phyloP scores from a whole-genome alignment of 2,329 filamentous ascomycete species.

The Aspergillus pseudoglaucus region DNA sequence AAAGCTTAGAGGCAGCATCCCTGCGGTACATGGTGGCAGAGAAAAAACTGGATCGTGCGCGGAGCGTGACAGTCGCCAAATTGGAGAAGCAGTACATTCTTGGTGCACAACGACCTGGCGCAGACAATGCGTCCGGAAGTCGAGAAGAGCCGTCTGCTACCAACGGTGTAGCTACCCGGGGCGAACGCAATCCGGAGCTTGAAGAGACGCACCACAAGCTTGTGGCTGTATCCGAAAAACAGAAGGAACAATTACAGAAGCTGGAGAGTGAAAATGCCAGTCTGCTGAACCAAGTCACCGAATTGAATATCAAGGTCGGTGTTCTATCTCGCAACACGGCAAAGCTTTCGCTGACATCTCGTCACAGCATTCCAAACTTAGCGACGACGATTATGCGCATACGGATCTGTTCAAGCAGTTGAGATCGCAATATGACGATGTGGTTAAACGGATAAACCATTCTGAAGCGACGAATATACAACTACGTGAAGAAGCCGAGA shows the following conservation, averaged over 20 bases:
- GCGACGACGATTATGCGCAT: slow-evolving; percentile 88
- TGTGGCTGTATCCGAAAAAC: slow-evolving; percentile 67
- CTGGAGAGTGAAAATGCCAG: slow-evolving; percentile 69
- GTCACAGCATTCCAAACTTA: slow-evolving; percentile 58
- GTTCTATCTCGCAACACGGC: neutral
- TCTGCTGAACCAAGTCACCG: slow-evolving; percentile 71
- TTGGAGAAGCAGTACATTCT: slow-evolving; percentile 82
- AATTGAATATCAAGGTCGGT: slow-evolving; percentile 54
- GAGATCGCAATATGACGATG: slow-evolving; percentile 83
- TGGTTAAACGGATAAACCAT: slow-evolving; percentile 86
- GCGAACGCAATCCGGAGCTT: slow-evolving; percentile 58
- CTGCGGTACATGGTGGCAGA: slow-evolving; percentile 91
- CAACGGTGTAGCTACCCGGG: slow-evolving; percentile 50
- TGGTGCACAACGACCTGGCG: slow-evolving; percentile 49
- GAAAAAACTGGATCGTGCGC: slow-evolving; percentile 83
- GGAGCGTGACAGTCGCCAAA: slow-evolving; percentile 84
- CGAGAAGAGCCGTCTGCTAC: slow-evolving; percentile 48
- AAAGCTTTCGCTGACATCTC: neutral
- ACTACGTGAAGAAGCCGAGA: slow-evolving; percentile 76
- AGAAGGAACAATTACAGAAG: slow-evolving; percentile 80
- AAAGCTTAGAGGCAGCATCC: slow-evolving; percentile 81
- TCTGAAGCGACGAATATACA: slow-evolving; percentile 83
- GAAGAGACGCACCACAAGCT: slow-evolving; percentile 73
- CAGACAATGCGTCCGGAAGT: slow-evolving; percentile 42
- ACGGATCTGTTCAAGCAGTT: slow-evolving; percentile 91